Conservation (phyloP, 257 asterid genomes). For the Solanum lignicaule region DNA sequence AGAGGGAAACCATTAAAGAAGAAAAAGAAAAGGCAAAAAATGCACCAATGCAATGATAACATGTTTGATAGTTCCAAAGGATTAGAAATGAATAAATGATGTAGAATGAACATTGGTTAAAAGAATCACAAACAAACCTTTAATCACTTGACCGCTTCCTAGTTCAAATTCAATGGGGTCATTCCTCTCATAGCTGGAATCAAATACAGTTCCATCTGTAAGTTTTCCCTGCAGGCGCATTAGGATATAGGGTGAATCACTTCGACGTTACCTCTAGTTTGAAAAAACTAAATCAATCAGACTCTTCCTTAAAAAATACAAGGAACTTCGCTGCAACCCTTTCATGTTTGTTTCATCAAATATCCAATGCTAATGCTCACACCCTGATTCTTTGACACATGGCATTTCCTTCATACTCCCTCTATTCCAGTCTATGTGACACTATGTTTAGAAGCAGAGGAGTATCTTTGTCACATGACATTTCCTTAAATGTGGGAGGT, state of each 20-base stretch:
- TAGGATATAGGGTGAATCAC: background rate
- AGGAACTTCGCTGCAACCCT: background rate
- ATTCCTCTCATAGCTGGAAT: slow-evolving; percentile 91
- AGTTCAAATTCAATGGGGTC: slow-evolving; percentile 92
- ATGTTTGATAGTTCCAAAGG: background rate
- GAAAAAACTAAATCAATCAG: background rate
- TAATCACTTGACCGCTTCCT: slow-evolving; percentile 90
- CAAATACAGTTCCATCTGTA: slow-evolving; percentile 95
- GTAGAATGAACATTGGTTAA: background rate
- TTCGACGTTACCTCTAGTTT: background rate
- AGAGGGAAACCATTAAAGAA: background rate
- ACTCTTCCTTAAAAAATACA: background rate
- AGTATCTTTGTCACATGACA: background rate
- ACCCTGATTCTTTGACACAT: background rate
- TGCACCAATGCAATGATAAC: background rate
- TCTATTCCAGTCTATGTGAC: background rate
- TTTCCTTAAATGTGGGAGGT: background rate
- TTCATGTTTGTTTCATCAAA: background rate
- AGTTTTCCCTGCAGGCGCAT: slow-evolving; percentile 66
- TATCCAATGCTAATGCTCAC: background rate
- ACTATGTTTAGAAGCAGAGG: background rate
- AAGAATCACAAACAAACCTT: slow-evolving; percentile 35
- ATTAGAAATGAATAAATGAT: slow-evolving; percentile 1
- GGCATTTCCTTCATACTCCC: background rate
- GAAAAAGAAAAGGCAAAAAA: background rate